Percentiles rank a stretch among this genome's conserved stretches.
These are phyloP conservation scores for Talaromyces funiculosus DNA, from an alignment of 2,329 filamentous ascomycete genomes.

Conservation along the genomic window DNA sequence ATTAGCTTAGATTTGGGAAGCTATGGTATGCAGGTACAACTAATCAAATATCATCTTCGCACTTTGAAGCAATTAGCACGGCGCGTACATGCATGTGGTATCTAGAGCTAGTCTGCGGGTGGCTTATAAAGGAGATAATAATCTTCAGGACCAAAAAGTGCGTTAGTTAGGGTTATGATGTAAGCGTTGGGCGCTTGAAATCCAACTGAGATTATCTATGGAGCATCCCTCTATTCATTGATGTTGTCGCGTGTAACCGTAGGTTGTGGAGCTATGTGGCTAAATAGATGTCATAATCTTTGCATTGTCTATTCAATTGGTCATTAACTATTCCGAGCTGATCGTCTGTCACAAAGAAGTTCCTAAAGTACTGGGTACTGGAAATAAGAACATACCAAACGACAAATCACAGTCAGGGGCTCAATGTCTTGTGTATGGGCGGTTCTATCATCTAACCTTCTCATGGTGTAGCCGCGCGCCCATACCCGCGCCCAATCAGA, in stretches of 20 bases:
- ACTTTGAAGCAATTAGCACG: neutral
- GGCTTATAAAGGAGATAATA: neutral
- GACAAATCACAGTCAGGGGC: neutral
- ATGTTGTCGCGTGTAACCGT: neutral
- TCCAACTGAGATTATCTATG: neutral
- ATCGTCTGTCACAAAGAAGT: too few species aligned
- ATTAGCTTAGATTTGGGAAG: neutral
- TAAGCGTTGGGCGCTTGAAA: neutral
- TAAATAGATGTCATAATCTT: too few species aligned
- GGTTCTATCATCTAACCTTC: neutral
- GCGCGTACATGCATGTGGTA: neutral
- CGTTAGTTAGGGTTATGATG: neutral
- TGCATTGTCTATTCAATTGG: too few species aligned
- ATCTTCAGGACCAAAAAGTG: neutral
- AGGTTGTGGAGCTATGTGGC: neutral
- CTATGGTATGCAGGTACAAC: neutral
- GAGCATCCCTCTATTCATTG: neutral
- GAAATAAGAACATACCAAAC: neutral
- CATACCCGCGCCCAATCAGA: neutral
- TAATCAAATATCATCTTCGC: neutral
- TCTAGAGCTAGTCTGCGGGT: neutral
- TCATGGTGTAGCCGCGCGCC: neutral
- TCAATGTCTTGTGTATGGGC: neutral
- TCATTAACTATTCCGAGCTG: neutral
- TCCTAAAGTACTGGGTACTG: neutral